These are phyloP conservation scores for Musa balbisiana DNA, from an alignment of 202 grass and related monocot species.

Conservation along the genomic window DNA sequence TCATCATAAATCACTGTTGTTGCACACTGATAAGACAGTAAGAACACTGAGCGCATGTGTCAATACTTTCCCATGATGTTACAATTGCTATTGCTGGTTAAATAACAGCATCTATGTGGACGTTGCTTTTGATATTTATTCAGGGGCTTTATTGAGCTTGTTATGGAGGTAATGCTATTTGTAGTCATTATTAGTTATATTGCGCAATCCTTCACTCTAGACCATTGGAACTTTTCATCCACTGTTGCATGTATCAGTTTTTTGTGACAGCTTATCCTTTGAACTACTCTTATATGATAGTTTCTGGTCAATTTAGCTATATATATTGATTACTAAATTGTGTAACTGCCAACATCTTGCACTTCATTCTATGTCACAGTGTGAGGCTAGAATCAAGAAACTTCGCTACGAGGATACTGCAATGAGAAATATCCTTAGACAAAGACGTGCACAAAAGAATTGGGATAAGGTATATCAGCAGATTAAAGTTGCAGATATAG, in stretches of 20 bases:
- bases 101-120: neutral
- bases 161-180: neutral
- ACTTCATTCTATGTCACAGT: conserved; percentile 30
- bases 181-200: neutral
- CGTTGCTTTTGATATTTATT: neutral
- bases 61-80: neutral
- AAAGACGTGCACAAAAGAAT: conserved; percentile 57
- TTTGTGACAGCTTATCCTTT: neutral
- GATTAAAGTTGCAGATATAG: conserved; percentile 13
- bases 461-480: conserved; percentile 64
- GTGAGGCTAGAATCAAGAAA: conserved; percentile 68
- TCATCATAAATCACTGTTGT: neutral
- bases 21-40: neutral
- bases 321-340: conserved; percentile 8
- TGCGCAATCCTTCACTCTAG: neutral
- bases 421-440: conserved; percentile 62
- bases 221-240: too few relatives aligned
- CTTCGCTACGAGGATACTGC: conserved; percentile 55
- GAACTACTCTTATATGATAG: neutral
- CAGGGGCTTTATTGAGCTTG: neutral
- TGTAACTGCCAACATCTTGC: neutral
- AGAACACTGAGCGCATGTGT: neutral
- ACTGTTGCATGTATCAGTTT: too few relatives aligned
- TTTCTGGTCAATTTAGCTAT: neutral
- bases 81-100: neutral